Percentiles rank a stretch among this genome's conserved stretches.
Evolutionary conservation across 495 filamentous ascomycete genomes (phyloP).

Genomic region (Pseudomonodictys pantanalensis): DNA sequence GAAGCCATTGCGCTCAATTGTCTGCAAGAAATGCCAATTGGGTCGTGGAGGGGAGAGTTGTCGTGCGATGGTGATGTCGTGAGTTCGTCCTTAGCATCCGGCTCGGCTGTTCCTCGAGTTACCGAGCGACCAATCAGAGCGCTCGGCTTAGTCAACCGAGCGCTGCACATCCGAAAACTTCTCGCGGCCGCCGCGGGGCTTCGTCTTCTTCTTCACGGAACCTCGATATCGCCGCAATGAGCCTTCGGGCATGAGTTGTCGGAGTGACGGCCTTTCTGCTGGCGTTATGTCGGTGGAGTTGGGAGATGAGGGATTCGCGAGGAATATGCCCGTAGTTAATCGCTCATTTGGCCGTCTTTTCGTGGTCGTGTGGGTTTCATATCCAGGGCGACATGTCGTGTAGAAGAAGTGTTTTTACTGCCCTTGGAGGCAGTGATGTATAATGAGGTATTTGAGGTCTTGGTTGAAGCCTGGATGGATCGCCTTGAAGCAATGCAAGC

Average conservation of each 20-base stretch:
- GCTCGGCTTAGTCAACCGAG: conserved; percentile 16
- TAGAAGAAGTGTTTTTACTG: not conserved
- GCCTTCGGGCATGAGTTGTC: conserved; percentile 20
- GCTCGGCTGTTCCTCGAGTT: conserved; percentile 14
- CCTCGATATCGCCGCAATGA: conserved; percentile 33
- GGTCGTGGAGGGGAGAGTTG: conserved; percentile 23
- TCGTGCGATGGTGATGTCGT: conserved; percentile 19
- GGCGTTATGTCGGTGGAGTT: conserved; percentile 34
- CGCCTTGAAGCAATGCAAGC: no score
- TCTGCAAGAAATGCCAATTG: conserved; percentile 17
- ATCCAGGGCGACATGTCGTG: conserved; percentile 44
- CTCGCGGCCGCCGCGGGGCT: conserved; percentile 3
- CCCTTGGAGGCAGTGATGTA: not conserved
- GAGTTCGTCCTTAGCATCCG: not conserved
- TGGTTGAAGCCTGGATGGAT: no score
- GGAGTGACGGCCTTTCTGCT: conserved; percentile 27
- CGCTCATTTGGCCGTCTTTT: conserved; percentile 39
- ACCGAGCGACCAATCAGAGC: conserved; percentile 31
- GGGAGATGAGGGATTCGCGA: conserved; percentile 36
- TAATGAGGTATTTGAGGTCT: no score
- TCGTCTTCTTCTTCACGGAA: conserved; percentile 19
- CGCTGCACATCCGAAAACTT: conserved; percentile 13
- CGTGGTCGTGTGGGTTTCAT: conserved; percentile 47
- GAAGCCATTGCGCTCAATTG: conserved; percentile 29
- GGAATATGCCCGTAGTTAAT: conserved; percentile 47